Evolutionary conservation across 2,329 filamentous ascomycete genomes (phyloP), one percentile per base, ranked within the genome.

Genomic region (Trichoderma sp.): DNA sequence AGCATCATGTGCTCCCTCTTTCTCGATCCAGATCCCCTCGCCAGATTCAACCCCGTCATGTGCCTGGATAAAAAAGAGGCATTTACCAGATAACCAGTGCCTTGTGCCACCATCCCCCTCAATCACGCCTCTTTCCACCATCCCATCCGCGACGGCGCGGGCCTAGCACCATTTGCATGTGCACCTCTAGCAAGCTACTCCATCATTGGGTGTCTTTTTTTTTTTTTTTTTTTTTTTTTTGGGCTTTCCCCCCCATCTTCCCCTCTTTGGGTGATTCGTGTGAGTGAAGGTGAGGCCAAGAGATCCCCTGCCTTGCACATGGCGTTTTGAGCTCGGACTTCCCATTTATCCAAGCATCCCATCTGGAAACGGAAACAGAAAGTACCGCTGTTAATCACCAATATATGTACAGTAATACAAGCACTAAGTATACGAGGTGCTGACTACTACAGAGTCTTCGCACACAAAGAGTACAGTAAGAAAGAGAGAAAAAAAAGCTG

Each of bases 121-220:
- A 27, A 60, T 61, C 59, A 34, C 52, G 29, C 45, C 19, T 32
- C 34, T 35, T 45, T 64, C 25, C 34, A 35, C 34, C 34, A 35
- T 35, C 34, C 42, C 29, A 50, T 48, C 22, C 63, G 63, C 63
- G 37, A 57, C 63, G 63, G 52, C 50, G 63, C 63, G 63, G 56
- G 63, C 63, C 63, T 65, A 65, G 52, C 63, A 65, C 52, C 25
- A 39, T 29, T 59, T 29, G 42, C 42, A 29, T 58, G 35, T 58
- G 32, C 54, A 39, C 35, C 54, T n/a, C 39, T 42, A n/a, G 39
- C 39, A 45, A 22, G 58, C n/a, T 53, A 17, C 27, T 48, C 39
- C 39, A 19, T 35, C 57, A 45, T 45, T 45, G 39, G 39, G 19
- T 48, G 42, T 48, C n/a, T n/a, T 19, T 48, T 9, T 7, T n/a